A percentile compares a stretch with the other conserved stretches of the same genome.
Conservation (phyloP, 495 filamentous ascomycete genomes). For the Neurospora sp. region DNA sequence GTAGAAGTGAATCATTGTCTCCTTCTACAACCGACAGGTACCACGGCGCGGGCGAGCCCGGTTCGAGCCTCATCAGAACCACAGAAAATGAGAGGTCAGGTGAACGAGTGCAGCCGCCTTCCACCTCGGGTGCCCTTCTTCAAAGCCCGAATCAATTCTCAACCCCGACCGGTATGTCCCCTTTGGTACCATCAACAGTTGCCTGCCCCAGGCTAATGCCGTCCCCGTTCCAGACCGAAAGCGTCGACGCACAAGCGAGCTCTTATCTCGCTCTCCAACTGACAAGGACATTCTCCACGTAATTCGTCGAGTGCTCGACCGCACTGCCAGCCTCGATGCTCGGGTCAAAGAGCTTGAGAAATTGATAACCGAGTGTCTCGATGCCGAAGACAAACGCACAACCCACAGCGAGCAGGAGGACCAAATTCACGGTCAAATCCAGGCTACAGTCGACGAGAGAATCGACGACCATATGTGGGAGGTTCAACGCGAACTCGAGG, state of each 20-base stretch:
- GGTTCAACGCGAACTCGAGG: not conserved
- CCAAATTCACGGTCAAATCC: not conserved
- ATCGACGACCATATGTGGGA: not conserved
- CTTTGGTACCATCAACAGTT: not conserved
- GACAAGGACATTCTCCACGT: not conserved
- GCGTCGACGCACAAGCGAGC: not conserved
- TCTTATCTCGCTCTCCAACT: not conserved
- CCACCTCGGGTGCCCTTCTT: not conserved
- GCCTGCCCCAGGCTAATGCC: not conserved
- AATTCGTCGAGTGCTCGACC: not conserved
- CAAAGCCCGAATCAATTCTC: not conserved
- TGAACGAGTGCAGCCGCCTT: not conserved
- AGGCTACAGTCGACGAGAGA: not conserved
- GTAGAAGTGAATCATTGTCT: not conserved
- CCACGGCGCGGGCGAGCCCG: not conserved
- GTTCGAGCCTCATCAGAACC: too few relatives aligned
- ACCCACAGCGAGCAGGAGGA: not conserved
- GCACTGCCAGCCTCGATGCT: not conserved
- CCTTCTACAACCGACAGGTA: not conserved
- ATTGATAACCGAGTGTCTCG: not conserved
- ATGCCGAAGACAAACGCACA: not conserved
- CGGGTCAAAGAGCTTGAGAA: slow-evolving; percentile 1
- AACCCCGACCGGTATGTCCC: not conserved
- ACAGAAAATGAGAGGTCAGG: too few relatives aligned
- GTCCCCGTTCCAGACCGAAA: not conserved